Evolutionary conservation across 495 filamentous ascomycete genomes (phyloP), one percentile per base, ranked within the genome.

Genomic region (Penicillium nucicola): DNA sequence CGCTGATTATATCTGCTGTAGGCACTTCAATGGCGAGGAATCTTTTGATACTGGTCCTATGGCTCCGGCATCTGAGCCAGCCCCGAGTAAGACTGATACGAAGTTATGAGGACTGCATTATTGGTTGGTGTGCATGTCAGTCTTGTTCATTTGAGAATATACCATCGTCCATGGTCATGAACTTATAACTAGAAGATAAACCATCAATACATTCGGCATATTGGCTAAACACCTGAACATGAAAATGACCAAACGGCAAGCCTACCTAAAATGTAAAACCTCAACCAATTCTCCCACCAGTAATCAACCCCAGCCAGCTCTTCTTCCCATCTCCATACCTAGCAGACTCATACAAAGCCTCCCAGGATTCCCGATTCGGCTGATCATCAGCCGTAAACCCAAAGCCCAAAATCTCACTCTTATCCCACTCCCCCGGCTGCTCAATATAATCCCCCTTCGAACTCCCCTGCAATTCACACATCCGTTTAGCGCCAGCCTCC

Each of bases 1-100:
- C 44, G 19, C 49, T 55, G 32, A 56, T 56, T 32, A 31, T 62
- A 23, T 28, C 10, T 18, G 48, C 4, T 53, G 18, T 48, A 90
- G 86, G 87, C 80, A 80, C 55, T 90, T 92, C 50, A 80, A 79
- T 32, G 87, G 88, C 7, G 88, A 92, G 55, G 88, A 92, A 62
- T 77, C 77, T 1, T 90, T 90, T 50, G 67, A 75, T 60, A 73
- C 72, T 9, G 69, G 72, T 13, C 61, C 67, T n/a, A 74, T 74
- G 69, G 59, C 57, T 10, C 58, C 62, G 3, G 6, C 47, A 5
- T 49, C 58, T 20, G 61, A 60, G 6, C 34, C 32, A 10, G 15
- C 56, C 35, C 32, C 18, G 32, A 32, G 28, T 48, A 28, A 30
- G 17, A 37, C 13, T 7, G 22, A 39, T 18, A 45, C 46, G 7